Evolutionary conservation across 768 basidiomycete genomes (phyloP), one percentile per base, ranked within the genome.

Genomic region (Cytidiella melzeri): DNA sequence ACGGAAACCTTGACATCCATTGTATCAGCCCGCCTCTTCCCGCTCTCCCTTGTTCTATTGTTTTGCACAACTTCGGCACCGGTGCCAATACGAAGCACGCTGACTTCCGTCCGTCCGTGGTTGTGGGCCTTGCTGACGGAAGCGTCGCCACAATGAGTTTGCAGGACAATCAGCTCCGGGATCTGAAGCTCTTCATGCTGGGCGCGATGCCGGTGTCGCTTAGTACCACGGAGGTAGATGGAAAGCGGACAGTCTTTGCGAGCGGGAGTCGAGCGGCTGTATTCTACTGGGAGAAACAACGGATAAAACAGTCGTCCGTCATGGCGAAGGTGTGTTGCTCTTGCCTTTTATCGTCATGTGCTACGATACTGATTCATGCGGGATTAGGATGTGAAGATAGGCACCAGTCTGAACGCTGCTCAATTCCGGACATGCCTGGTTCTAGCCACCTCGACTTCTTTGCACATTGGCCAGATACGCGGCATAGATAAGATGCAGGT

Each of bases 401-500:
- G 82, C 13, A 76, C 77, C 13, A 69, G 73, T 1, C 64, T 91
- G 19, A 75, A 81, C 50, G 73, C 75, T 3, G 50, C 58, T 36
- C 61, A 60, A 5, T 82, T 80, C 66, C 63, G 66, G 20, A 69
- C 73, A 1, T 77, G 81, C 1, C 63, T 91, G n/a, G 57, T 87
- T 19, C 62, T 92, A 38, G 79, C 79, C 9, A 75, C 78, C 3
- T 61, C 73, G 0, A 69, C 70, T 4, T 69, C 74, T 0, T 64
- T 93, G 13, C 66, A 77, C 42, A 77, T 95, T 40, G 92, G 91
- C 6, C 69, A 69, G 4, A 74, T 91, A 11, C 68, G 71, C 26
- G 76, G 84, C 51, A 69, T 91, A 10, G 80, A 87, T 54, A 88
- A 87, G 63, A 73, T 92, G 63, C 87, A 94, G 57, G 81, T 94